Conservation (phyloP, 2,329 filamentous ascomycete genomes). For the Coniochaeta hoffmannii region DNA sequence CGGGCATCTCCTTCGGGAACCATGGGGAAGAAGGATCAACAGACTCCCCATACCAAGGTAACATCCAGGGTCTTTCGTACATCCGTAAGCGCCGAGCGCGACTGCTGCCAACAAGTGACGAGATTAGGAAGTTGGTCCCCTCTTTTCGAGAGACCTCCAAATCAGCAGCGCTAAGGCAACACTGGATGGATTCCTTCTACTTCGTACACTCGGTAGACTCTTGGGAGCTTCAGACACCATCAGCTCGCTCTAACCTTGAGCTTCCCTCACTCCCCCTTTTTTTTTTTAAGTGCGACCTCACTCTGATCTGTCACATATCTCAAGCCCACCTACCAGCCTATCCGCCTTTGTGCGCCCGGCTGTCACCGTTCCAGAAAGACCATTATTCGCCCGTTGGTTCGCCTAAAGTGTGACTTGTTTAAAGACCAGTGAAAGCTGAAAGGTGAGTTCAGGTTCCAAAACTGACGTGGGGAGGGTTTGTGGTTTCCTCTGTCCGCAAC, state of each 20-base stretch:
- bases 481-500: not conserved
- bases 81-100: not conserved
- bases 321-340: not conserved
- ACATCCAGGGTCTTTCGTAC: not conserved
- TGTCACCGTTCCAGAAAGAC: not conserved
- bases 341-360: not conserved
- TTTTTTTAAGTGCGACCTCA: not conserved
- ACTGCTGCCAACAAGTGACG: not conserved
- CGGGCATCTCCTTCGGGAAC: too few relatives aligned
- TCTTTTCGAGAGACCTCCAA: not conserved
- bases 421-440: not conserved
- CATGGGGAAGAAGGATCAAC: not conserved
- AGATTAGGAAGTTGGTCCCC: not conserved
- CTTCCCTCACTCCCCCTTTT: not conserved
- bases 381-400: not conserved
- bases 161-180: not conserved
- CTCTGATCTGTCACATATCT: not conserved
- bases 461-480: not conserved
- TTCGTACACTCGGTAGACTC: too few relatives aligned
- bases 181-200: too few relatives aligned
- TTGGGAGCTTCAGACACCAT: not conserved
- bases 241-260: not conserved
- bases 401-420: not conserved
- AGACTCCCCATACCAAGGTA: not conserved
- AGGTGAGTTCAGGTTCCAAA: not conserved